Conservation (phyloP, 176 grass and related monocot species). For the Ensete glaucum region DNA sequence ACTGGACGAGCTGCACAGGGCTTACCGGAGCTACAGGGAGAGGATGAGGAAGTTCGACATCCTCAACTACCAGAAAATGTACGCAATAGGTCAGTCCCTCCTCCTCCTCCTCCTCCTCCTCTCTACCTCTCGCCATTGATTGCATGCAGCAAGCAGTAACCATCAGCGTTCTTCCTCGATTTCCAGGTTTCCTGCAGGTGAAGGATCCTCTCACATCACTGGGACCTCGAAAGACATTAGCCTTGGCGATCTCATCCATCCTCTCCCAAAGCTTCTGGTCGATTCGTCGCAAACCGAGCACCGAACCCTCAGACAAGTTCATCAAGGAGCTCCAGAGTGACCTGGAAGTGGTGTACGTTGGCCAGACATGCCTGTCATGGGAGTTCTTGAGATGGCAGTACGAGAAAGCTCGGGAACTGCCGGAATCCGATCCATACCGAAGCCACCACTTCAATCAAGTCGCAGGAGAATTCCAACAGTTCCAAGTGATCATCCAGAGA, state of each 20-base stretch:
- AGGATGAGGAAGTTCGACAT: constrained; percentile 99
- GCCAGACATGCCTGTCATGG: constrained; percentile 91
- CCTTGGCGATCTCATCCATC: constrained; percentile 50
- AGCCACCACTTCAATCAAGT: constrained; percentile 76
- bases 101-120: neutral
- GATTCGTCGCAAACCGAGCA: constrained; percentile 33
- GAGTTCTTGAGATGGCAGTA: constrained; percentile 96
- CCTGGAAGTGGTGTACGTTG: constrained; percentile 85
- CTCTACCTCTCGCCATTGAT: neutral
- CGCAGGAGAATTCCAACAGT: constrained; percentile 91
- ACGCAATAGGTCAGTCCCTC: constrained; percentile 67
- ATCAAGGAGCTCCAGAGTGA: constrained; percentile 71
- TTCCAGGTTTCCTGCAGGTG: constrained; percentile 79
- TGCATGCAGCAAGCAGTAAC: neutral
- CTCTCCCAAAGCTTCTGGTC: constrained; percentile 50
- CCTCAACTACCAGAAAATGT: constrained; percentile 93
- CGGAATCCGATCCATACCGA: constrained; percentile 60
- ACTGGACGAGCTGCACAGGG: constrained; percentile 85
- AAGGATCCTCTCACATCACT: constrained; percentile 49
- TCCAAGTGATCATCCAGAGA: constrained; percentile 76
- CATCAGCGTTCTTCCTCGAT: neutral
- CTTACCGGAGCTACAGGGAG: constrained; percentile 86
- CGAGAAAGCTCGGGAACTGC: constrained; percentile 61
- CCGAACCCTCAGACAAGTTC: constrained; percentile 54
- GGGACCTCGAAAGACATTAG: constrained; percentile 43